A percentile compares a stretch with the other conserved stretches of the same genome.
Conservation (phyloP, 495 filamentous ascomycete species). For the Aspergillus saccharolyticus region DNA sequence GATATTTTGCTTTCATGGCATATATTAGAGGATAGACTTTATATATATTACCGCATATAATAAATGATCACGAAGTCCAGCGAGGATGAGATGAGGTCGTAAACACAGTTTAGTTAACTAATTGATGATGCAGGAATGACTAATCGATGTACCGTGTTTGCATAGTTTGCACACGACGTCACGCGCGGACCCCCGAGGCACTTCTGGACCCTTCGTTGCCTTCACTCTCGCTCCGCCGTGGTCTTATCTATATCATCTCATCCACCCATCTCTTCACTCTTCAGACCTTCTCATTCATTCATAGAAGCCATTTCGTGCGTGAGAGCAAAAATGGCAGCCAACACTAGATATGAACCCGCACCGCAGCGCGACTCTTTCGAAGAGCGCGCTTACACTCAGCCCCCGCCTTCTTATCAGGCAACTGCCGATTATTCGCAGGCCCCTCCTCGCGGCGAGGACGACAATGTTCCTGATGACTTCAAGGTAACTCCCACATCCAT, state of each 20-base stretch:
- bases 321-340: conserved; percentile 53
- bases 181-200: conserved; percentile 7
- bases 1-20: conserved; percentile 1
- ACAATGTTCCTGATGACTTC: conserved; percentile 95
- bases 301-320: not conserved
- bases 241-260: not conserved
- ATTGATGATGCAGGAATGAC: too few relatives aligned
- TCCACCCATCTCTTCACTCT: conserved; percentile 2
- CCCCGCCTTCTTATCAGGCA: conserved; percentile 69
- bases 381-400: conserved; percentile 63
- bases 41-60: conserved; percentile 5
- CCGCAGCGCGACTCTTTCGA: conserved; percentile 72
- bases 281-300: not conserved
- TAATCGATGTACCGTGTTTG: too few relatives aligned
- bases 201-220: not conserved
- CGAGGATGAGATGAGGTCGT: too few relatives aligned
- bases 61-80: not conserved
- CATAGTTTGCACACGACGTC: too few relatives aligned
- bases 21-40: conserved; percentile 5
- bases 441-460: conserved; percentile 78
- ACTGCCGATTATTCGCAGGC: conserved; percentile 39
- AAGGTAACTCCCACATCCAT: conserved; percentile 51
- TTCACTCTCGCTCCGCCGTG: conserved; percentile 3
- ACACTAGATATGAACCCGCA: conserved; percentile 64
- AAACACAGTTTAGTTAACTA: too few relatives aligned